Evolutionary conservation across 108 stramenopile genomes (phyloP).

Genomic region (Cyclotella sp.): DNA sequence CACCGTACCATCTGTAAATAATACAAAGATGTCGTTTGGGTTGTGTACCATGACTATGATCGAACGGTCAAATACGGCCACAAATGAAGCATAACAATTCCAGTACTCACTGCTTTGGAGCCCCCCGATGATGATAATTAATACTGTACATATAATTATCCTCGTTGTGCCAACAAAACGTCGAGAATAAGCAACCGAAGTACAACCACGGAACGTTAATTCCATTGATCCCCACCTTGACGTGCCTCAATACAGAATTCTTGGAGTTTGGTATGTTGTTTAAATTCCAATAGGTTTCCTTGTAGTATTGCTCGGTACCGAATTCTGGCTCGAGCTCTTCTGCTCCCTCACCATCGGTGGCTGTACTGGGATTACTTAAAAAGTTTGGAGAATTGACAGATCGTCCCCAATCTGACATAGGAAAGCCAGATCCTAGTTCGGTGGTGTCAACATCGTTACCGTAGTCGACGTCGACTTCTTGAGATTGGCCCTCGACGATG

Average conservation of each 20-base stretch:
- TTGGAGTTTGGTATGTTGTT: slow-evolving; percentile 96
- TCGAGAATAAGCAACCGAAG: slow-evolving; percentile 94
- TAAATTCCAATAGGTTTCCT: slow-evolving; percentile 96
- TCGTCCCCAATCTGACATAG: slow-evolving; percentile 78
- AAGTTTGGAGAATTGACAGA: slow-evolving; percentile 59
- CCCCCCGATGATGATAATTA: slow-evolving; percentile 97
- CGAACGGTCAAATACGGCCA: no score
- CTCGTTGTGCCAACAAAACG: slow-evolving; percentile 99
- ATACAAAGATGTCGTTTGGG: neutral
- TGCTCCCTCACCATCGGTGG: slow-evolving; percentile 44
- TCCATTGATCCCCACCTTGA: slow-evolving; percentile 93
- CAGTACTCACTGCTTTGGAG: slow-evolving; percentile 80
- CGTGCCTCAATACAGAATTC: slow-evolving; percentile 86
- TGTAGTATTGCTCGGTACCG: slow-evolving; percentile 87
- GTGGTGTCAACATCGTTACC: slow-evolving; percentile 95
- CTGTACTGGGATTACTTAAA: neutral
- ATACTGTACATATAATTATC: slow-evolving; percentile 99
- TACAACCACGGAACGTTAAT: slow-evolving; percentile 98
- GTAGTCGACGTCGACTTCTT: slow-evolving; percentile 89
- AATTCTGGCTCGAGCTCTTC: slow-evolving; percentile 72
- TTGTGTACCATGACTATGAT: no score
- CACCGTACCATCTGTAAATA: slow-evolving; percentile 87
- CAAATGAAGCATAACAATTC: no score
- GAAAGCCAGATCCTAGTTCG: slow-evolving; percentile 92
- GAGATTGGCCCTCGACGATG: slow-evolving; percentile 84